A percentile compares a stretch with the other conserved stretches of the same genome.
Conservation (phyloP, 768 basidiomycete species). For the Russula abietina region DNA sequence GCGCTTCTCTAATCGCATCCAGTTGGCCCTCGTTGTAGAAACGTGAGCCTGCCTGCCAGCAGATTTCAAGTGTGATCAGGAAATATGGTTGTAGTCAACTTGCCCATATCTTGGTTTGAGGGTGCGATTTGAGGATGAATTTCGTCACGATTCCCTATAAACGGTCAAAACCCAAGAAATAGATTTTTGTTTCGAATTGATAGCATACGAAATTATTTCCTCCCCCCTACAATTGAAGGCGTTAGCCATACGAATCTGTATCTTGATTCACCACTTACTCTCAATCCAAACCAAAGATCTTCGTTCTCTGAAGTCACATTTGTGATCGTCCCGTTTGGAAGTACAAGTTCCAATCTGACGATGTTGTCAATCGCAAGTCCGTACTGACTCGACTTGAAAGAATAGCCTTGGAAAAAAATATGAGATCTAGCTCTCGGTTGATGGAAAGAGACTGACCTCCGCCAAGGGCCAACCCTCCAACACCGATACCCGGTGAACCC, state of each 20-base stretch:
- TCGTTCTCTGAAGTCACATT: background rate
- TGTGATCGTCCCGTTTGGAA: constrained; percentile 28
- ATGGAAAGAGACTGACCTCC: constrained; percentile 20
- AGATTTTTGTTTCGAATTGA: no score
- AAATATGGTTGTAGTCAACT: background rate
- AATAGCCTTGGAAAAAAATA: constrained; percentile 30
- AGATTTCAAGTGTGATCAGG: background rate
- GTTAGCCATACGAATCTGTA: background rate
- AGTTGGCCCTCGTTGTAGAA: background rate
- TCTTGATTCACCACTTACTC: background rate
- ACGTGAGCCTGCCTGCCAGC: background rate
- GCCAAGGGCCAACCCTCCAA: background rate
- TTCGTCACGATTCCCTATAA: constrained; percentile 15
- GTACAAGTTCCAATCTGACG: constrained; percentile 26
- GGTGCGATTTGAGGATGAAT: constrained; percentile 23
- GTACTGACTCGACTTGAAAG: constrained; percentile 30
- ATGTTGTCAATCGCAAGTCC: constrained; percentile 35
- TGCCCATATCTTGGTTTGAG: constrained; percentile 28
- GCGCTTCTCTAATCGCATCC: background rate
- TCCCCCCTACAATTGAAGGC: constrained; percentile 5
- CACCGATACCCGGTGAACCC: background rate
- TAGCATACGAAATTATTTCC: constrained; percentile 15
- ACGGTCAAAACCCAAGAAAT: background rate
- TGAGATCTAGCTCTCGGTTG: background rate
- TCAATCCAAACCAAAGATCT: constrained; percentile 16